Evolutionary conservation across 768 basidiomycete genomes (phyloP), one percentile per base, ranked within the genome.

Genomic region (Boletus reticuloceps): DNA sequence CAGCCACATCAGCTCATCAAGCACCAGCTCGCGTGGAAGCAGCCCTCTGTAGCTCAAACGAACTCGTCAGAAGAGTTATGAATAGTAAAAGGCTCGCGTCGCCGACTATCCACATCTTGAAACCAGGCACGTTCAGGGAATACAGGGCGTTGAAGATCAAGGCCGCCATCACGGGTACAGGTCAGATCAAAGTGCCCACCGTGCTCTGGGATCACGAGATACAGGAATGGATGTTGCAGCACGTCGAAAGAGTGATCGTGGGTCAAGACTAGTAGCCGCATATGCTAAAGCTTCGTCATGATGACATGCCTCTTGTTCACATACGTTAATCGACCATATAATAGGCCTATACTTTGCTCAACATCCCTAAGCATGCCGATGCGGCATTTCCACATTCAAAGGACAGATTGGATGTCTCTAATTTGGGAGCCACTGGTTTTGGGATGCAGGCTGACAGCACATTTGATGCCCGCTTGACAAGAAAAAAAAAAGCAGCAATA

Each of bases 161-260:
- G 38, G 39, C 49, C 0, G 22, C 54, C 32, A 46, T 44, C 25
- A 55, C 48, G 3, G 61, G 61, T 17, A 39, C 61, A 0, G 56
- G 61, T 11, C 58, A 65, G 17, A 47, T 64, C 44, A 61, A 63
- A n/a, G 58, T 61, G 6, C 58, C 64, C 5, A 54, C 48, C 44
- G 61, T 66, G 4, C 54, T 66, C 20, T 56, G 56, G 47, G 58
- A 66, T 14, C 39, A 20, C 3, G 54, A 56, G 29, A 39, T 22
- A n/a, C 58, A 50, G 20, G 56, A 55, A 27, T 56, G 58, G 64
- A 60, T 65, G 51, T 34, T 60, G 11, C 32, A 39, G n/a, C 51
- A 50, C 1, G 58, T 61, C 19, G 45, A 53, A 7, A 42, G 37
- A 16, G 54, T 49, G 43, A 37, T 60, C 0, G 16, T 3, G 10